phyloP scores from a whole-genome alignment of 179 eudicot genomes.

The Carnegiea gigantea region DNA sequence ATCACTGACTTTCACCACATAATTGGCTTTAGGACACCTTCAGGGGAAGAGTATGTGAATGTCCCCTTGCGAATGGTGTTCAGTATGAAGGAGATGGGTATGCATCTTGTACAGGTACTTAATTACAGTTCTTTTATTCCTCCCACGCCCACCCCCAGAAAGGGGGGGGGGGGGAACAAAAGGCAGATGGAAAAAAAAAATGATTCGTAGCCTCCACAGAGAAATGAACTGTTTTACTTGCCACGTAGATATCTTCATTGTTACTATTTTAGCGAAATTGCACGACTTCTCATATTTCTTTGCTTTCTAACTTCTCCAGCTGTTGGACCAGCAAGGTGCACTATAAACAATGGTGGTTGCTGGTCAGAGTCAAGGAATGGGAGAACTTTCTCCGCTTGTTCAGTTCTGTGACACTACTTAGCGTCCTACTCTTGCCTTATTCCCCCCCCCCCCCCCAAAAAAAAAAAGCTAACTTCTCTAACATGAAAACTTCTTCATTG shows the following conservation, averaged over 20 bases:
- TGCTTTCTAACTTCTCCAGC: slow-evolving; percentile 35
- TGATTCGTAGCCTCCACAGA: background rate
- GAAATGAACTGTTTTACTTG: background rate
- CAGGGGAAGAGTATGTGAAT: slow-evolving; percentile 73
- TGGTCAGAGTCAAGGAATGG: slow-evolving; percentile 55
- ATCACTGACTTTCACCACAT: background rate
- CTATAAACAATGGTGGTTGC: slow-evolving; percentile 65
- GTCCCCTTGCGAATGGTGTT: slow-evolving; percentile 65
- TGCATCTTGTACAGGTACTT: slow-evolving; percentile 54
- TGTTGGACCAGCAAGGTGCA: slow-evolving; percentile 72
- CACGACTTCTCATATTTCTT: background rate
- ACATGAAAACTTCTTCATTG: background rate
- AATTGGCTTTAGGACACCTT: slow-evolving; percentile 53
- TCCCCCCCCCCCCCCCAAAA: too few species aligned
- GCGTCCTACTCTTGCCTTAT: background rate
- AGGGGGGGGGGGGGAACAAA: too few species aligned
- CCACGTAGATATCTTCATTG: background rate
- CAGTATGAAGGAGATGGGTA: slow-evolving; percentile 77
- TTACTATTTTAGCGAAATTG: background rate
- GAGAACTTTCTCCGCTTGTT: slow-evolving; percentile 54
- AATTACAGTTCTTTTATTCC: background rate
- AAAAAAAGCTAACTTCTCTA: background rate
- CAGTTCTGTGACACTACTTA: slow-evolving; percentile 45
- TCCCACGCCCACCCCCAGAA: too few species aligned
- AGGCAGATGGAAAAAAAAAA: too few species aligned